Conservation (phyloP, 1,284 basidiomycete genomes). For the Wolfiporia cocos region DNA sequence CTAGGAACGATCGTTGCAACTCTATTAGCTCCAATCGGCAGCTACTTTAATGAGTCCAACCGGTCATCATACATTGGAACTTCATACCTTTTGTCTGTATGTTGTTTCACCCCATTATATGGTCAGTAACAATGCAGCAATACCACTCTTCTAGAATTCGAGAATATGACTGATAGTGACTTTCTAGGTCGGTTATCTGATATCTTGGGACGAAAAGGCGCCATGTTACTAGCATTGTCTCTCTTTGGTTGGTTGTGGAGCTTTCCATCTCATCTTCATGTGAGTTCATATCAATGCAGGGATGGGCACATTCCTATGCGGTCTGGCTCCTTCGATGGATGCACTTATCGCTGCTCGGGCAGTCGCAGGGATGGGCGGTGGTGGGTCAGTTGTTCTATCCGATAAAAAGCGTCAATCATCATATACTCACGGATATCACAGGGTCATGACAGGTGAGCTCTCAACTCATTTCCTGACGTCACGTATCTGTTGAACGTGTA, state of each 20-base stretch:
- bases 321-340: conserved; percentile 79
- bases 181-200: conserved; percentile 74
- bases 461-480: conserved; percentile 16
- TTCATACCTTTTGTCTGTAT: conserved; percentile 82
- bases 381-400: conserved; percentile 51
- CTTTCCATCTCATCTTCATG: neutral
- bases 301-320: conserved; percentile 78
- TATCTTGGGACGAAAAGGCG: conserved; percentile 81
- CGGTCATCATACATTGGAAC: conserved; percentile 86
- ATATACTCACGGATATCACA: conserved; percentile 21
- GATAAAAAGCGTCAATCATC: conserved; percentile 6
- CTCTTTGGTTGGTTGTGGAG: conserved; percentile 62
- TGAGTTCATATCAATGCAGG: conserved; percentile 34
- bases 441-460: conserved; percentile 73
- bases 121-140: conserved; percentile 36
- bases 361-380: conserved; percentile 87
- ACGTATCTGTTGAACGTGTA: conserved; percentile 13
- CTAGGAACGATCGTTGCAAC: conserved; percentile 76
- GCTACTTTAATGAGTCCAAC: conserved; percentile 71
- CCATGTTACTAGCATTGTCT: conserved; percentile 74
- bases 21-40: conserved; percentile 72
- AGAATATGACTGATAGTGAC: conserved; percentile 5
- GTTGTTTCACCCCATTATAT: conserved; percentile 88
- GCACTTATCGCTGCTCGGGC: conserved; percentile 76
- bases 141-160: conserved; percentile 2